These are phyloP conservation scores for Aphanomyces invadans DNA, from an alignment of 352 stramenopile genomes.

Conservation along the genomic window DNA sequence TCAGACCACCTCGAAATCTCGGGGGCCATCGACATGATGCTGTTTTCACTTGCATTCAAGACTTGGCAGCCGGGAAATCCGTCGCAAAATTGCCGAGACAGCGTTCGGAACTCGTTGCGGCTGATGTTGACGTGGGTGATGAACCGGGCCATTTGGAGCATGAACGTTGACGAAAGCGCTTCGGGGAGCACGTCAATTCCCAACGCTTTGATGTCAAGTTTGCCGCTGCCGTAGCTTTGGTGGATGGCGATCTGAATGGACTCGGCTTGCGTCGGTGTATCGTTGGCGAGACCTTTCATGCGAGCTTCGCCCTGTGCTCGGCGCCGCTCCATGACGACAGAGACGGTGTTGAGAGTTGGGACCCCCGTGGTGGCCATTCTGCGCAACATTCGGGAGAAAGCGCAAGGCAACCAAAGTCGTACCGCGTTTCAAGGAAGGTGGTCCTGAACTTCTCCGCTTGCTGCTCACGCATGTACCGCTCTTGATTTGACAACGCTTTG, in stretches of 20 bases:
- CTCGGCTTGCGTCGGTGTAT: conserved; percentile 17
- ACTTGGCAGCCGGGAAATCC: conserved; percentile 46
- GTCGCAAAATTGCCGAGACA: conserved; percentile 41
- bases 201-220: conserved; percentile 55
- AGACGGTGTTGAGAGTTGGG: conserved; percentile 61
- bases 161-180: conserved; percentile 48
- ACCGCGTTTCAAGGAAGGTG: conserved; percentile 46
- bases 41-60: conserved; percentile 60
- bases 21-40: conserved; percentile 27
- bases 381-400: not conserved
- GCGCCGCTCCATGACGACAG: conserved; percentile 44
- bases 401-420: not conserved
- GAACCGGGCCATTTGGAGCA: conserved; percentile 53
- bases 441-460: conserved; percentile 38
- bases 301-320: conserved; percentile 20
- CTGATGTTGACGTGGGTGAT: conserved; percentile 57
- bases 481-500: conserved; percentile 45
- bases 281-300: conserved; percentile 18
- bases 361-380: conserved; percentile 45
- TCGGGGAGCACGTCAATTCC: conserved; percentile 55
- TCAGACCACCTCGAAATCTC: conserved; percentile 23
- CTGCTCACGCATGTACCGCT: conserved; percentile 38
- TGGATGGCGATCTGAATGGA: conserved; percentile 38
- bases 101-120: conserved; percentile 54
- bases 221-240: conserved; percentile 41